Evolutionary conservation across 345 rosid species (phyloP).

Genomic region (Eucalyptus dawsonii): DNA sequence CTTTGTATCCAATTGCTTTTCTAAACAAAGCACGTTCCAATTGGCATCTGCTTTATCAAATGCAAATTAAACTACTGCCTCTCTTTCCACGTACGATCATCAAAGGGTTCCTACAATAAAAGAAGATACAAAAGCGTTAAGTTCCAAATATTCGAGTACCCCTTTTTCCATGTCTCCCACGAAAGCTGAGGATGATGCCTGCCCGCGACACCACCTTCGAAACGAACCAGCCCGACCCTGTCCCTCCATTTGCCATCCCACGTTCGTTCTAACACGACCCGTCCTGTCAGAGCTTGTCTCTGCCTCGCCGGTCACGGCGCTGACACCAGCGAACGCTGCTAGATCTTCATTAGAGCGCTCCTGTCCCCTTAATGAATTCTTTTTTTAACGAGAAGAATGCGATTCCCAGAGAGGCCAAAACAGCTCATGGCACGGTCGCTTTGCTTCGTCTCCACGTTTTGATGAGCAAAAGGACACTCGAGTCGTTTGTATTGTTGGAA

Average conservation of each 20-base stretch:
- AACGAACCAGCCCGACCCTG: background rate
- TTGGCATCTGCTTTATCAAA: background rate
- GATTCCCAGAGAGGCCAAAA: background rate
- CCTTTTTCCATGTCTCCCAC: background rate
- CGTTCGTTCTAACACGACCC: background rate
- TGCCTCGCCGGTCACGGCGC: background rate
- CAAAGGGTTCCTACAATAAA: background rate
- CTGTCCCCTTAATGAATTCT: background rate
- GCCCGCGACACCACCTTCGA: background rate
- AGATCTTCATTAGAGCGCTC: background rate
- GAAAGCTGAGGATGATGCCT: background rate
- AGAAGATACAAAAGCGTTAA: background rate
- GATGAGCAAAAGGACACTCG: background rate
- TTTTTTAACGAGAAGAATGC: background rate
- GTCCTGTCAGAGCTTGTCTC: background rate
- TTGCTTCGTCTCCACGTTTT: background rate
- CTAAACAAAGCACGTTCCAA: background rate
- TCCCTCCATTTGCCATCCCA: background rate
- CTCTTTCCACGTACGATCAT: background rate
- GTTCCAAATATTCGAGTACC: background rate
- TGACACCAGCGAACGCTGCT: background rate
- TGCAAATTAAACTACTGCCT: background rate
- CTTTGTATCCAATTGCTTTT: background rate
- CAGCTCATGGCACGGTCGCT: background rate
- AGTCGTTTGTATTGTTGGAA: background rate